Evolutionary conservation across 2,329 filamentous ascomycete genomes (phyloP), one percentile per base, ranked within the genome.

Genomic region (Penicillium sp.): DNA sequence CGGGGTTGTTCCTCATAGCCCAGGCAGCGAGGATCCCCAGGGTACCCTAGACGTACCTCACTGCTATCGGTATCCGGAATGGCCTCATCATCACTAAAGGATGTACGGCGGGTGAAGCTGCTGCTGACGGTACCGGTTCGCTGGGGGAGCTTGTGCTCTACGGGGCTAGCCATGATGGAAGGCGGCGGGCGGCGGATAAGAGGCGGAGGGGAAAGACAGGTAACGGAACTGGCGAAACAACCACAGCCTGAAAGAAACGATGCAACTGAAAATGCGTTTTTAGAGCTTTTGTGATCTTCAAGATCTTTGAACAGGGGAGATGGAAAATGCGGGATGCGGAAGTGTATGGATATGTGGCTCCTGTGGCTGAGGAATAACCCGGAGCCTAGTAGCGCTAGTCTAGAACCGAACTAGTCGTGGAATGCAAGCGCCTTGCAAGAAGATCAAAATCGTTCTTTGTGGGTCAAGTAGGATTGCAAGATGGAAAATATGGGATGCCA

Each of bases 1-100:
- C 29, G 19, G 44, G 43, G 43, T 44, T 49, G 10, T 37, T 11
- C 14, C 19, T 19, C 7, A 37, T 14, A 14, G 5, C 46, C 16
- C 11, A 16, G 10, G 10, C 10, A 16, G 27, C 19, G 16, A 6
- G 19, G 19, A 42, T 27, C 21, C 39, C 31, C 16, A 19, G 33
- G 22, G 13, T 10, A 50, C 22, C 10, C 22, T 35, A 6, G 13
- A 71, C 72, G 58, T 57, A 76, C 75, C 68, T 74, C 73, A 62
- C 71, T 78, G 60, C 74, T 75, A 63, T 78, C 76, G 8, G 72
- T 72, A 8, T 73, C 68, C 9, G 75, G 73, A 56, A 78, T 72
- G 7, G 71, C 74, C 55, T 77, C 75, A 55, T 77, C 75, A 6
- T 78, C 75, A 48, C 73, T 76, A 53, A 70, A 57, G 3, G 74